A percentile compares a stretch with the other conserved stretches of the same genome.
These are phyloP conservation scores for Biscogniauxia sp. DNA, from an alignment of 2,329 filamentous ascomycete species.

Conservation along the genomic window DNA sequence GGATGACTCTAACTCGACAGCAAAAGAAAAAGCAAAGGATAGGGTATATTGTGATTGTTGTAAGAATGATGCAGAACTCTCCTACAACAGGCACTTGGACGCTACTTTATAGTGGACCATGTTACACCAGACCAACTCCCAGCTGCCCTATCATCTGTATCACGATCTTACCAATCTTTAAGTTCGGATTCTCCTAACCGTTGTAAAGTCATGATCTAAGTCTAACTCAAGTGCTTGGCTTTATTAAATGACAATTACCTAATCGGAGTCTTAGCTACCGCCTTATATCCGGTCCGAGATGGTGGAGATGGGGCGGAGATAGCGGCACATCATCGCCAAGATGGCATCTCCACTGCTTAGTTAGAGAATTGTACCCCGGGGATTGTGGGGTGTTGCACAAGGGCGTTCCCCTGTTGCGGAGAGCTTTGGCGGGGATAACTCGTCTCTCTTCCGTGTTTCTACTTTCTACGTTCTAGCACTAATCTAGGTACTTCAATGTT, in stretches of 20 bases:
- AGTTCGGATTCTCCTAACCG: neutral
- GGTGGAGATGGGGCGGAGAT: constrained; percentile 10
- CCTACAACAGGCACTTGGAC: too few species aligned
- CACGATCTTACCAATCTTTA: neutral
- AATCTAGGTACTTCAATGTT: neutral
- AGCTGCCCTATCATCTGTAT: neutral
- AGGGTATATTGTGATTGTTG: too few species aligned
- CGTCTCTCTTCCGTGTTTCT: neutral
- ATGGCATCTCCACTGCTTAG: constrained; percentile 2
- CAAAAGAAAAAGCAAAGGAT: too few species aligned
- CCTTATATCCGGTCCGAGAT: neutral
- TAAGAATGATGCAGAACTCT: too few species aligned
- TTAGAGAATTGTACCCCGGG: neutral
- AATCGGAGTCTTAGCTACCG: neutral
- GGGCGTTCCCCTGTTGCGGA: neutral
- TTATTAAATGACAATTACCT: neutral
- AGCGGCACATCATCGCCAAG: neutral
- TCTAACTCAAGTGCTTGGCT: neutral
- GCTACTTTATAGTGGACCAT: too few species aligned
- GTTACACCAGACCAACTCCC: too few species aligned
- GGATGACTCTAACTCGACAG: too few species aligned
- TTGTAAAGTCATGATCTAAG: neutral
- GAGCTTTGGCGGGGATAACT: neutral
- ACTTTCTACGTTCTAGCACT: too few species aligned
- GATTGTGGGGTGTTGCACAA: neutral